Conservation (phyloP, 1,284 basidiomycete species). For the Peniophora sp. region DNA sequence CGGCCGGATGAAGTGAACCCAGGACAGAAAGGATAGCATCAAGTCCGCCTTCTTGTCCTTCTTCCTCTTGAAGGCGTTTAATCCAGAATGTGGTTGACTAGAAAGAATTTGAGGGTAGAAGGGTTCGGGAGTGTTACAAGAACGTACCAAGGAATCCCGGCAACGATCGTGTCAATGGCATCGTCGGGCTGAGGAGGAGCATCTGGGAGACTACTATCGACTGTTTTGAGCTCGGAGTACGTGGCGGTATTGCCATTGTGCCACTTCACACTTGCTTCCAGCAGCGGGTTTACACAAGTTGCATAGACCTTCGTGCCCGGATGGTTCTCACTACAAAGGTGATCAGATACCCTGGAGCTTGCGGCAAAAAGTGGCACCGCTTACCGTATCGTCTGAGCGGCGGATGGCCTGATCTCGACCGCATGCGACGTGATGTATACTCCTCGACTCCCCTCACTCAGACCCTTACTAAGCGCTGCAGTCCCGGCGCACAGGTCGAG, state of each 20-base stretch:
- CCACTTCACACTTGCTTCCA: conserved; percentile 45
- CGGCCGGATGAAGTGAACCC: conserved; percentile 54
- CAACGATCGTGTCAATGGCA: conserved; percentile 51
- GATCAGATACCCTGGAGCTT: no score
- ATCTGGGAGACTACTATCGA: conserved; percentile 19
- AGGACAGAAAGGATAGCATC: conserved; percentile 54
- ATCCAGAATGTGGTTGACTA: conserved; percentile 30
- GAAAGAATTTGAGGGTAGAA: conserved; percentile 1
- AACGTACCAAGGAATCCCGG: conserved; percentile 68
- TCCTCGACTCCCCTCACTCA: conserved; percentile 35
- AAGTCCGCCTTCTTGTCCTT: conserved; percentile 34
- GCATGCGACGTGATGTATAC: conserved; percentile 53
- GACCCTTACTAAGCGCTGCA: conserved; percentile 52
- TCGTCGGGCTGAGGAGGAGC: conserved; percentile 34
- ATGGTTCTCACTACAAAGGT: conserved; percentile 33
- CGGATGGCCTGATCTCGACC: conserved; percentile 62
- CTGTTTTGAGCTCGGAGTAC: no score
- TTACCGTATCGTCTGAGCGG: conserved; percentile 55
- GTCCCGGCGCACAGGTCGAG: conserved; percentile 62
- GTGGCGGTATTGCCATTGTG: conserved; percentile 16
- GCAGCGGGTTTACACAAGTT: conserved; percentile 54
- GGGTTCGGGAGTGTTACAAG: neutral
- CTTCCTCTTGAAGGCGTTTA: conserved; percentile 30
- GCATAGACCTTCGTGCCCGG: conserved; percentile 37
- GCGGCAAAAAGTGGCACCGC: no score